Percentiles rank a stretch among this genome's conserved stretches.
These are phyloP conservation scores for Phytophthora vignae DNA, from an alignment of 352 stramenopile species.

Conservation along the genomic window DNA sequence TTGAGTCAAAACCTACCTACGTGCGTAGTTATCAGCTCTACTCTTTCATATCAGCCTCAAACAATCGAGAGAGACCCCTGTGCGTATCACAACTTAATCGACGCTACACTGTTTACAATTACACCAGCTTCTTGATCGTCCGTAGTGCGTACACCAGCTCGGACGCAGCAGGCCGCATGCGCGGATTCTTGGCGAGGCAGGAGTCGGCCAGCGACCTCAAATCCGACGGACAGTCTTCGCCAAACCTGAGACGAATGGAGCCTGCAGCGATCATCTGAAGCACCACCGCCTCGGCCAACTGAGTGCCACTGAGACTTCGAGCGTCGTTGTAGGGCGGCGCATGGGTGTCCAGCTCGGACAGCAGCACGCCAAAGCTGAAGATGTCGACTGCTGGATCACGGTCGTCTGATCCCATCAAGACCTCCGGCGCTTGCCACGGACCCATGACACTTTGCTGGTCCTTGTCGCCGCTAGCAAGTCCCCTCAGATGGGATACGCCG, in stretches of 20 bases:
- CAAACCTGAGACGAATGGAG: conserved; percentile 40
- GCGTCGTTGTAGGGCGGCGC: conserved; percentile 45
- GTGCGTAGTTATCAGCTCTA: not conserved
- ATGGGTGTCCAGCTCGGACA: conserved; percentile 59
- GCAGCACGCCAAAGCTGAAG: conserved; percentile 48
- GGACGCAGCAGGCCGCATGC: conserved; percentile 49
- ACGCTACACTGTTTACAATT: not conserved
- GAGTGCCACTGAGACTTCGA: conserved; percentile 26
- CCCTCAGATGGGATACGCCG: conserved; percentile 21
- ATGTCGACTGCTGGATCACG: conserved; percentile 43
- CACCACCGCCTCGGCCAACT: conserved; percentile 44
- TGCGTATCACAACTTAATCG: not conserved
- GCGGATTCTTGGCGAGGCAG: conserved; percentile 49
- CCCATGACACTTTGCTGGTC: conserved; percentile 21
- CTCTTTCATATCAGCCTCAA: not conserved
- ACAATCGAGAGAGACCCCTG: not conserved
- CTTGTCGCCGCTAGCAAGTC: conserved; percentile 8
- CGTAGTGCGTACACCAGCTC: conserved; percentile 58
- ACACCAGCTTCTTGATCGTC: conserved; percentile 41
- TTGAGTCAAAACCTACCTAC: not conserved
- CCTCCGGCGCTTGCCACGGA: conserved; percentile 51
- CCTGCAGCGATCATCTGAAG: conserved; percentile 46
- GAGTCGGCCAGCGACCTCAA: conserved; percentile 44
- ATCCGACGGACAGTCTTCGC: conserved; percentile 39
- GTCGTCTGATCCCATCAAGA: conserved; percentile 42